Percentiles rank a stretch among this genome's conserved stretches.
Conservation (phyloP, 257 asterid species). For the Coffea eugenioides region DNA sequence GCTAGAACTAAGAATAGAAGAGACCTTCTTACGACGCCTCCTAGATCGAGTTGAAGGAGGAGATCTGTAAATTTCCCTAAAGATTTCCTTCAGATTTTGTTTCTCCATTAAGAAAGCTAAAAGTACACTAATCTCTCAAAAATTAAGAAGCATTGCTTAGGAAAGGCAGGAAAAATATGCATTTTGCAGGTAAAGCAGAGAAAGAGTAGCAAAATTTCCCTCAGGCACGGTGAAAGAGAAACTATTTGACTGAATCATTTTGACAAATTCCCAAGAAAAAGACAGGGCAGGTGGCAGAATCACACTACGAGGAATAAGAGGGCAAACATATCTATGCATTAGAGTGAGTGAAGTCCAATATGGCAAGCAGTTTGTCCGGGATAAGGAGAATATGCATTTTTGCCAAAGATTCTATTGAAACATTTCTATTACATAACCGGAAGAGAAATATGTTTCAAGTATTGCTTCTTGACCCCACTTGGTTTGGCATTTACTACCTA, state of each 20-base stretch:
- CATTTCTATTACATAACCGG: not conserved
- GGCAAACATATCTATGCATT: not conserved
- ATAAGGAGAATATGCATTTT: not conserved
- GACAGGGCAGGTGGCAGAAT: not conserved
- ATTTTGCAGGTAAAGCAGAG: not conserved
- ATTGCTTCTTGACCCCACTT: not conserved
- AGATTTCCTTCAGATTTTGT: not conserved
- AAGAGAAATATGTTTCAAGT: not conserved
- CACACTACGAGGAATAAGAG: not conserved
- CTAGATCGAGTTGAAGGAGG: constrained; percentile 8
- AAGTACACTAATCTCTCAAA: not conserved
- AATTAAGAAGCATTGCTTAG: not conserved
- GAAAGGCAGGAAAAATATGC: not conserved
- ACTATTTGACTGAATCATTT: not conserved
- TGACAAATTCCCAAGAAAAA: not conserved
- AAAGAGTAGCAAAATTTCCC: not conserved
- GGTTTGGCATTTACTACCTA: not conserved
- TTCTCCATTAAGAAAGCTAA: constrained; percentile 5
- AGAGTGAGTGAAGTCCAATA: not conserved
- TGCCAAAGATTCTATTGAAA: not conserved
- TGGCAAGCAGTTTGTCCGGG: not conserved
- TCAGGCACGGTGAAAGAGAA: not conserved
- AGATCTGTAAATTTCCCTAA: constrained; percentile 1
- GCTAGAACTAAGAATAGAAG: not conserved
- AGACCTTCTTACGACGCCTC: constrained; percentile 8